A percentile compares a stretch with the other conserved stretches of the same genome.
phyloP scores from a whole-genome alignment of 345 rosid species.

The Barbarea vulgaris region DNA sequence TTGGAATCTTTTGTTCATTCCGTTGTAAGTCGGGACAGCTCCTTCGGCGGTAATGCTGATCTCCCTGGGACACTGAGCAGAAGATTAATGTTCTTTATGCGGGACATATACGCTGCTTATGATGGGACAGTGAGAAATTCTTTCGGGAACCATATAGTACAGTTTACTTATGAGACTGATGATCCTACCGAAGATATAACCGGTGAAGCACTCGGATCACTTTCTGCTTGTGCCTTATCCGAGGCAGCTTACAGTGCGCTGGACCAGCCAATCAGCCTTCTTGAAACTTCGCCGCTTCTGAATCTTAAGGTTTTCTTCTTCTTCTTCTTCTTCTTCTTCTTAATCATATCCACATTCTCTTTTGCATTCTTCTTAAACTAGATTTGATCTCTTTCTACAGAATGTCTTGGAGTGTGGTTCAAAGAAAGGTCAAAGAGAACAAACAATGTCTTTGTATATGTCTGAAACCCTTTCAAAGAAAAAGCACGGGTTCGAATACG shows the following conservation, averaged over 20 bases:
- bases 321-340: not conserved
- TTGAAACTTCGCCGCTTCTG: slow-evolving; percentile 47
- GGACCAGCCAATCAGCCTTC: slow-evolving; percentile 90
- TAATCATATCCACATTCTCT: not conserved
- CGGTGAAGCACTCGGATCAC: slow-evolving; percentile 78
- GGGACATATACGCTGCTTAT: slow-evolving; percentile 70
- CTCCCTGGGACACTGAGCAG: slow-evolving; percentile 89
- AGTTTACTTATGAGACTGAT: slow-evolving; percentile 61
- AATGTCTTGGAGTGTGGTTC: slow-evolving; percentile 87
- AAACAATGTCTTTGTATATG: slow-evolving; percentile 67
- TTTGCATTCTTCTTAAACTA: not conserved
- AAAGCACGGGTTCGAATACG: slow-evolving; percentile 90
- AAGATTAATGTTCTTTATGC: slow-evolving; percentile 84
- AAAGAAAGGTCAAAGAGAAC: slow-evolving; percentile 55
- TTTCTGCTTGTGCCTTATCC: slow-evolving; percentile 81
- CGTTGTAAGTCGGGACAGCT: slow-evolving; percentile 75
- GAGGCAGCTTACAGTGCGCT: slow-evolving; percentile 97
- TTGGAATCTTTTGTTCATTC: slow-evolving; percentile 85
- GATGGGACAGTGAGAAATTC: slow-evolving; percentile 90
- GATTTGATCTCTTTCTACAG: slow-evolving; percentile 41
- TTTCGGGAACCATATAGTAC: slow-evolving; percentile 78
- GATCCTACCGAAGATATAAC: slow-evolving; percentile 43
- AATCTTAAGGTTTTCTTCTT: slow-evolving; percentile 47
- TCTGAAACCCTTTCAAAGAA: slow-evolving; percentile 69
- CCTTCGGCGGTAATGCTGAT: slow-evolving; percentile 93